Conservation (phyloP, 2,329 filamentous ascomycete genomes). For the Hypoxylon rubiginosum region DNA sequence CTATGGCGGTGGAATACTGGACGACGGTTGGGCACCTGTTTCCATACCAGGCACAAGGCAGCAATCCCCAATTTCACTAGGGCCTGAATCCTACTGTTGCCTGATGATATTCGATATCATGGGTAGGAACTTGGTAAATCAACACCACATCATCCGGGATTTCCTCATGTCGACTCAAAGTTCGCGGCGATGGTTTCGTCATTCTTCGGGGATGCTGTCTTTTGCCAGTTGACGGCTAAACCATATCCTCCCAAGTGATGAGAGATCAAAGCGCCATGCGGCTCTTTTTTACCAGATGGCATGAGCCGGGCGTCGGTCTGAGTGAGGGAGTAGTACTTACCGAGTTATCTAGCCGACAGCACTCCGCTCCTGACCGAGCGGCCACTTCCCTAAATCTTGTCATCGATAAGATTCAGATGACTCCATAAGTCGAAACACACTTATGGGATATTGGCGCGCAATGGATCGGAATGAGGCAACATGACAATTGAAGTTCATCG, state of each 20-base stretch:
- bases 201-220: conserved; percentile 6
- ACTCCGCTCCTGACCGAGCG: background rate
- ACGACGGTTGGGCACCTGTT: conserved; percentile 19
- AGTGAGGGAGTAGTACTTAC: background rate
- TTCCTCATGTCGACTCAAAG: conserved; percentile 1
- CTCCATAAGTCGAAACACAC: background rate
- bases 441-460: background rate
- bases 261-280: conserved; percentile 8
- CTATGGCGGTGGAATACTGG: conserved; percentile 1
- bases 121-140: conserved; percentile 8
- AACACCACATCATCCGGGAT: conserved; percentile 5
- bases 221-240: background rate
- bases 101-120: background rate
- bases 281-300: background rate
- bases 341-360: background rate
- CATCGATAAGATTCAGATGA: background rate
- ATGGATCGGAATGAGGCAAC: background rate
- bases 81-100: conserved; percentile 3
- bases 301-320: background rate
- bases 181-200: background rate
- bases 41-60: conserved; percentile 11
- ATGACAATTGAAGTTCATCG: background rate
- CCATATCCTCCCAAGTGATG: background rate
- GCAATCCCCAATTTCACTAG: conserved; percentile 6
- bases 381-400: background rate